Conservation (phyloP, 2,329 filamentous ascomycete species). For the Westerdykella aurantiaca region DNA sequence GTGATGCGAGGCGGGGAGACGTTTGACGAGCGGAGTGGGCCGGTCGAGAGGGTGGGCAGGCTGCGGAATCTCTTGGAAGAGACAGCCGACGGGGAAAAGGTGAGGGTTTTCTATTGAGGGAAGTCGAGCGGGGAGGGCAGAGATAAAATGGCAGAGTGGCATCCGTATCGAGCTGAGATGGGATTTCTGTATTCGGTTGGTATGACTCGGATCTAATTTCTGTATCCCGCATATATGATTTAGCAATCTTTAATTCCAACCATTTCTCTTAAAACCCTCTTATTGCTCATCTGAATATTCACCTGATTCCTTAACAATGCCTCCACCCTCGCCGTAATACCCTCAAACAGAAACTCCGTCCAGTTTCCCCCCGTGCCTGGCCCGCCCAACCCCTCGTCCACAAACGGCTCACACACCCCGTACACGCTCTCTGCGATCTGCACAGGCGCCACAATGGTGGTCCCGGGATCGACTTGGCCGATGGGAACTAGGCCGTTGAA, state of each 20-base stretch:
- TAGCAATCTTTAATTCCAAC: no score
- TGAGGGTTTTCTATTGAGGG: slow-evolving; percentile 28
- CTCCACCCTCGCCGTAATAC: slow-evolving; percentile 10
- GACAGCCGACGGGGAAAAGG: slow-evolving; percentile 8
- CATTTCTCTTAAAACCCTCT: background rate
- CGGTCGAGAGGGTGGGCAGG: slow-evolving; percentile 16
- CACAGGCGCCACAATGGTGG: slow-evolving; percentile 4
- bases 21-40: slow-evolving; percentile 13
- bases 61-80: slow-evolving; percentile 24
- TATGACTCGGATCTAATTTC: no score
- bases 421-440: slow-evolving; percentile 12
- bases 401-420: slow-evolving; percentile 13
- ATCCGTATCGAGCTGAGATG: no score
- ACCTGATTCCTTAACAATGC: slow-evolving; percentile 3
- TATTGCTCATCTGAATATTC: background rate
- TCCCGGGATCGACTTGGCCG: slow-evolving; percentile 2
- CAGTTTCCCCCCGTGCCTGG: slow-evolving; percentile 12
- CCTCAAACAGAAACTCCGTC: slow-evolving; percentile 9
- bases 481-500: slow-evolving; percentile 7
- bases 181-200: no score
- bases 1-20: slow-evolving; percentile 22
- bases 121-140: background rate
- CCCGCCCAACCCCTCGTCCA: slow-evolving; percentile 11
- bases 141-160: no score
- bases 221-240: no score